A percentile compares a stretch with the other conserved stretches of the same genome.
phyloP scores from a whole-genome alignment of 2,329 filamentous ascomycete genomes.

The Fusarium sp. region DNA sequence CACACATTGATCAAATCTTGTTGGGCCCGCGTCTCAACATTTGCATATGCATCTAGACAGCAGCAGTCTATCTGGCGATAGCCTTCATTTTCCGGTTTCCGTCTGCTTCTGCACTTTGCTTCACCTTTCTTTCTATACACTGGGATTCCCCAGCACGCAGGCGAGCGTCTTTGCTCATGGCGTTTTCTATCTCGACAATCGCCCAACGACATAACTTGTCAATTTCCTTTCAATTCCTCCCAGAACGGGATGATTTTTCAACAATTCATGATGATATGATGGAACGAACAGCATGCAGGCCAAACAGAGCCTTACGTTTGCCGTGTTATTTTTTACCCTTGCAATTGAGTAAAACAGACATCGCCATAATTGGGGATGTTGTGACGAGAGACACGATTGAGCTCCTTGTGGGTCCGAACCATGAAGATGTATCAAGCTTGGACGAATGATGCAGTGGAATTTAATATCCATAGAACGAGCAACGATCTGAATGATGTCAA shows the following conservation, averaged over 20 bases:
- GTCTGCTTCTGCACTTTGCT: constrained; percentile 14
- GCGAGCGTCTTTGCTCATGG: constrained; percentile 8
- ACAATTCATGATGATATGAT: constrained; percentile 44
- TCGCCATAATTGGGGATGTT: not conserved
- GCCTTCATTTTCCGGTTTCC: constrained; percentile 11
- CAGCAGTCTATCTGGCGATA: constrained; percentile 35
- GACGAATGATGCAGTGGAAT: constrained; percentile 22
- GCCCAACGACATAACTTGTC: constrained; percentile 11
- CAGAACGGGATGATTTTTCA: constrained; percentile 27
- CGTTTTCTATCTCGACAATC: constrained; percentile 14
- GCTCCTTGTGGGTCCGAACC: constrained; percentile 1
- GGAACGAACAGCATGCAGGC: constrained; percentile 41
- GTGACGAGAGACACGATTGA: constrained; percentile 33
- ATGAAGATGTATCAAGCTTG: constrained; percentile 9
- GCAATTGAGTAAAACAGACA: constrained; percentile 11
- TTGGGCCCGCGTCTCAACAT: constrained; percentile 28
- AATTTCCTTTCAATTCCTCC: constrained; percentile 17
- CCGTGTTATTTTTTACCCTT: constrained; percentile 36
- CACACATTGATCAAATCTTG: constrained; percentile 22
- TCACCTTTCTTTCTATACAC: constrained; percentile 24
- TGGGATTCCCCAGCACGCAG: not conserved
- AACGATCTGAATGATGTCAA: constrained; percentile 36
- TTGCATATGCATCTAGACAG: constrained; percentile 42
- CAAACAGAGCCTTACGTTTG: constrained; percentile 39
- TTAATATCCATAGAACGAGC: constrained; percentile 42